Evolutionary conservation across 805 yeast genomes (phyloP).

Genomic region (Osmozyma mogii): DNA sequence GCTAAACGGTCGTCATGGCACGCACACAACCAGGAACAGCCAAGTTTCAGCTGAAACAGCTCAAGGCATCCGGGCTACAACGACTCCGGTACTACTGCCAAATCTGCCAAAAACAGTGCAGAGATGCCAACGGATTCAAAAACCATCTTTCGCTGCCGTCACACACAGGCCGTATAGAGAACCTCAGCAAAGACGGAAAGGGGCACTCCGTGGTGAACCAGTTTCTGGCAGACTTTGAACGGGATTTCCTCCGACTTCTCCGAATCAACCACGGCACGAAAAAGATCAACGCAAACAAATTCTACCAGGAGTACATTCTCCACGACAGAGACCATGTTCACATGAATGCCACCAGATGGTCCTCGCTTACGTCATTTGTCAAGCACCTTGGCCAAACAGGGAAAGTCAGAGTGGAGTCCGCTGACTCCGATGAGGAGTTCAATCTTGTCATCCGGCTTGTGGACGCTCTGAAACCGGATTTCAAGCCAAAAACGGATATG

Average conservation of each 20-base stretch:
- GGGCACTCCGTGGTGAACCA: slow-evolving; percentile 45
- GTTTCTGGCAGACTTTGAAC: slow-evolving; percentile 52
- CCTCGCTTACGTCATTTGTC: slow-evolving; percentile 60
- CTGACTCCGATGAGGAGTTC: slow-evolving; percentile 26
- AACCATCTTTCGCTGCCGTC: slow-evolving; percentile 81
- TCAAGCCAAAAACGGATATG: too few species aligned
- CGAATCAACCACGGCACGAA: slow-evolving; percentile 75
- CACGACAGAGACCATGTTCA: slow-evolving; percentile 78
- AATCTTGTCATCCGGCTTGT: slow-evolving; percentile 25
- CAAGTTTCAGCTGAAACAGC: slow-evolving; percentile 63
- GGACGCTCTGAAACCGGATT: too few species aligned
- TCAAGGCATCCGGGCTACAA: slow-evolving; percentile 80
- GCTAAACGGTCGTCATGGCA: slow-evolving; percentile 13
- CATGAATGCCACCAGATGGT: slow-evolving; percentile 83
- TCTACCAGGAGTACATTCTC: slow-evolving; percentile 80
- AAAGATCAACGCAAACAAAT: slow-evolving; percentile 68
- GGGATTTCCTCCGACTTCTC: slow-evolving; percentile 57
- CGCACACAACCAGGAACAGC: slow-evolving; percentile 39
- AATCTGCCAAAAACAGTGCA: slow-evolving; percentile 84
- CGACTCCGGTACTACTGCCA: slow-evolving; percentile 85
- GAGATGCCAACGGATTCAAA: slow-evolving; percentile 93
- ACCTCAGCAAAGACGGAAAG: slow-evolving; percentile 28
- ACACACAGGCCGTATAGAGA: slow-evolving; percentile 51
- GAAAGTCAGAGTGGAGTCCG: slow-evolving; percentile 40
- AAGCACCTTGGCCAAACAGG: slow-evolving; percentile 51